Conservation (phyloP, 257 asterid genomes). For the Fraxinus pennsylvanica region DNA sequence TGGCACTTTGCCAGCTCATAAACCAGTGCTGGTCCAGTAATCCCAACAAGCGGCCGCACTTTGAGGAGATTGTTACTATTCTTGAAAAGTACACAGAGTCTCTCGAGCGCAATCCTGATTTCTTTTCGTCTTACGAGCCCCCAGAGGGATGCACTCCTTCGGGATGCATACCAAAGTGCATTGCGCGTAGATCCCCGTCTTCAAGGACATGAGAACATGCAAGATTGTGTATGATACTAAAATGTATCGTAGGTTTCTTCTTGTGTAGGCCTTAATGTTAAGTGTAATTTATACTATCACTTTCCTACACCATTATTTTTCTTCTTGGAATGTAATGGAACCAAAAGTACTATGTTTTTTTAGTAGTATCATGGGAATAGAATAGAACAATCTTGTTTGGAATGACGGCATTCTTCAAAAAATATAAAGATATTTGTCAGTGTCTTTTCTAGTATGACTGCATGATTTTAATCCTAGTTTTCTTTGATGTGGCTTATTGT, state of each 20-base stretch:
- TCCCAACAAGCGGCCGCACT: conserved; percentile 83
- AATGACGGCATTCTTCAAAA: neutral
- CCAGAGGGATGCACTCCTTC: conserved; percentile 32
- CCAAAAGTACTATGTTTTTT: conserved; percentile 1
- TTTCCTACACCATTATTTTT: conserved; percentile 16
- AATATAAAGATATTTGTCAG: too few relatives aligned
- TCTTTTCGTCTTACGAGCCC: conserved; percentile 55
- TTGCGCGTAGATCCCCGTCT: conserved; percentile 40
- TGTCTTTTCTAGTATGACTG: neutral
- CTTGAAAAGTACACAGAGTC: conserved; percentile 61
- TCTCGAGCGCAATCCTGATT: conserved; percentile 66
- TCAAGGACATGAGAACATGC: conserved; percentile 32
- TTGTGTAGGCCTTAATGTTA: conserved; percentile 22
- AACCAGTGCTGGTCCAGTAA: conserved; percentile 84
- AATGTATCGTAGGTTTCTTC: conserved; percentile 15
- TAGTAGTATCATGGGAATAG: neutral
- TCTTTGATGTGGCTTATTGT: too few relatives aligned
- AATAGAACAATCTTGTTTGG: neutral
- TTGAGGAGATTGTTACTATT: conserved; percentile 68
- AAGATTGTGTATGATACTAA: conserved; percentile 13
- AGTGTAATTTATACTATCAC: conserved; percentile 31
- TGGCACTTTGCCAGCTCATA: conserved; percentile 60
- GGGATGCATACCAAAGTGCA: conserved; percentile 62
- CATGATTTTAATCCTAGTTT: neutral
- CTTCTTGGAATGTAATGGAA: conserved; percentile 26